Base-by-base conservation (phyloP, 306 rosid species). In the Mimosa bimucronata region DNA sequence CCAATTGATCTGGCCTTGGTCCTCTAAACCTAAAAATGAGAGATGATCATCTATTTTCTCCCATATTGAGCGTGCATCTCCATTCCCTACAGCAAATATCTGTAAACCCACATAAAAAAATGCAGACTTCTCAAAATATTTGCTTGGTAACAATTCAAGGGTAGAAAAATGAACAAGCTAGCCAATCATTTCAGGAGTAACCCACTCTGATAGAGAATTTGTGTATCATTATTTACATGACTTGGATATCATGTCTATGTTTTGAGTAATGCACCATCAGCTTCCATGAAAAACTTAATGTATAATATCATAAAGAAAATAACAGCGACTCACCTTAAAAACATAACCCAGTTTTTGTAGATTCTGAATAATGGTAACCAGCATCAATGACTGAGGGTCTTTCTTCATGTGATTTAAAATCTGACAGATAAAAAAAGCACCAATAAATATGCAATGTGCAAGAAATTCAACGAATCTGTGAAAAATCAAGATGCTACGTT, bases 311-410 rank as follows among this genome's bases (percentile, higher is more conserved):
- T 71, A 76, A 15, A 62, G 41, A 82, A 71, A 81, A 80, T 28
- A 48, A 53, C 79, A 72, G 82, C 38, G 50, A 77, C 87, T 86
- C 81, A 90, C 99, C 97, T 91, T 89, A 78, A 95, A 77, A 44
- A 71, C 83, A 85, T 95, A 95, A 73, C 99, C 99, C 81, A 95
- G 88, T 74, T 87, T 92, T 86, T 90, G 90, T 31, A 95, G 82
- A 80, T 88, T 91, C 88, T 81, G 94, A 80, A 90, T 82, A 75
- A 89, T 85, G 19, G 98, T 91, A 82, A 91, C 65, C 90, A 95
- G 76, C 98, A 90, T 88, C 88, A 95, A 40, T 38, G 98, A 84
- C 38, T 85, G 93, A 65, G 96, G 90, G 88, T 90, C 89, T 73
- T 85, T 89, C 79, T 76, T 87, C 96, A 88, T 86, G 87, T 88